A percentile compares a stretch with the other conserved stretches of the same genome.
These are phyloP conservation scores for Xylaria intraflava DNA, from an alignment of 495 filamentous ascomycete species.

Conservation along the genomic window DNA sequence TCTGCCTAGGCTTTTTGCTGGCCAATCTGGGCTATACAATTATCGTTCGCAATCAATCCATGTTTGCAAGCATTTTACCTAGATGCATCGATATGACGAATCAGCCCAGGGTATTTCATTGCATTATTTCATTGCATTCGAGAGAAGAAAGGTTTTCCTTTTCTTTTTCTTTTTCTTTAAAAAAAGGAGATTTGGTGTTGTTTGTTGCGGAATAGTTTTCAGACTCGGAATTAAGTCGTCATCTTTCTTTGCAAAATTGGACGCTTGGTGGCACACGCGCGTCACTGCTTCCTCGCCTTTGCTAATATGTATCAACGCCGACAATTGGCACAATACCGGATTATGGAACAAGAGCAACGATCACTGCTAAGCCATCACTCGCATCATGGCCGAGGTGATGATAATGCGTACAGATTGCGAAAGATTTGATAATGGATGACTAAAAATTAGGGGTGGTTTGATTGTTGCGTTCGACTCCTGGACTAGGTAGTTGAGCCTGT, in stretches of 20 bases:
- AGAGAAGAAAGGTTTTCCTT: not conserved
- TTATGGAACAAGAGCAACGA: not conserved
- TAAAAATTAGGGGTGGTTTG: not conserved
- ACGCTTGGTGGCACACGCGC: slow-evolving; percentile 1
- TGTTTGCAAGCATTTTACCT: slow-evolving; percentile 20
- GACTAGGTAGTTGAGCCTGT: not conserved
- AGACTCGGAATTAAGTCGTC: slow-evolving; percentile 1
- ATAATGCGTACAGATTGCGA: not conserved
- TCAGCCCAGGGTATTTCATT: slow-evolving; percentile 15
- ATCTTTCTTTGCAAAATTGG: slow-evolving; percentile 3
- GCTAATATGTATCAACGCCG: not conserved
- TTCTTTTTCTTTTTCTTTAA: not conserved
- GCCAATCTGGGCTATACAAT: not conserved
- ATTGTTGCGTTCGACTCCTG: slow-evolving; percentile 1
- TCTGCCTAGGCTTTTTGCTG: not conserved
- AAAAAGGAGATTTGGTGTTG: slow-evolving; percentile 1
- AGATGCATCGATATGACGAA: slow-evolving; percentile 23
- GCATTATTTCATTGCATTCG: slow-evolving; percentile 12
- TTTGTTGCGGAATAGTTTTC: slow-evolving; percentile 4
- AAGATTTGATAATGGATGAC: slow-evolving; percentile 5
- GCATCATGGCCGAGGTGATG: not conserved
- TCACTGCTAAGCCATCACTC: not conserved
- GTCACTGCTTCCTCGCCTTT: not conserved
- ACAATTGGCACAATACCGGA: not conserved
- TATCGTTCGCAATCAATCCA: slow-evolving; percentile 14